A percentile compares a stretch with the other conserved stretches of the same genome.
Evolutionary conservation across 805 yeast species (phyloP).

Genomic region (Sungouiella blattae): DNA sequence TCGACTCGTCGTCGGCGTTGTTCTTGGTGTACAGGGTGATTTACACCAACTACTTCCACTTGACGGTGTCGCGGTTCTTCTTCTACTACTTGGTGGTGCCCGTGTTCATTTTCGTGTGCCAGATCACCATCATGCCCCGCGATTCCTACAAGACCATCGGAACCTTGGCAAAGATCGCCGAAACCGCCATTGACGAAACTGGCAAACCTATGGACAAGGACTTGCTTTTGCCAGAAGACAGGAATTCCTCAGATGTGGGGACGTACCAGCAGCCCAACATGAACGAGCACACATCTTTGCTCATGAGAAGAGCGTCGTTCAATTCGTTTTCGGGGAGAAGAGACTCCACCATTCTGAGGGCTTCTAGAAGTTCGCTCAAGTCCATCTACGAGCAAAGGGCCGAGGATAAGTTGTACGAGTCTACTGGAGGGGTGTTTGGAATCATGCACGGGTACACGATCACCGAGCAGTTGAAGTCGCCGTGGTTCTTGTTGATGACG

Average conservation of each 20-base stretch:
- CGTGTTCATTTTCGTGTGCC: conserved; percentile 68
- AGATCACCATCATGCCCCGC: conserved; percentile 74
- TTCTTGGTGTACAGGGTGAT: conserved; percentile 69
- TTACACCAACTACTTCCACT: conserved; percentile 43
- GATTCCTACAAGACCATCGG: conserved; percentile 72
- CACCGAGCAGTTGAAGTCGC: conserved; percentile 47
- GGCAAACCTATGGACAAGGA: conserved; percentile 56
- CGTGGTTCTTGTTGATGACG: conserved; percentile 80
- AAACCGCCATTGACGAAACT: conserved; percentile 70
- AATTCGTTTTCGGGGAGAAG: conserved; percentile 21
- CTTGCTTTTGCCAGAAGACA: conserved; percentile 33
- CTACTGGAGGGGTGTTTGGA: conserved; percentile 63
- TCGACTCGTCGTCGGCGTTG: conserved; percentile 88
- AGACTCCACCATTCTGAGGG: conserved; percentile 34
- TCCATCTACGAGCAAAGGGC: conserved; percentile 67
- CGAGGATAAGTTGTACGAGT: conserved; percentile 48
- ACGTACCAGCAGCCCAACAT: conserved; percentile 30
- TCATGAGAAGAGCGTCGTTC: conserved; percentile 31
- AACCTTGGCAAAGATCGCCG: conserved; percentile 61
- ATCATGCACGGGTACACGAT: conserved; percentile 64
- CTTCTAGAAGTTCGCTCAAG: conserved; percentile 41
- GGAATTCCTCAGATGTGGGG: conserved; percentile 23
- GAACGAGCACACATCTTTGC: conserved; percentile 38
- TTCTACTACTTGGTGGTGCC: conserved; percentile 70
- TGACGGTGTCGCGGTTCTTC: conserved; percentile 61